A percentile compares a stretch with the other conserved stretches of the same genome.
phyloP scores from a whole-genome alignment of 2,329 filamentous ascomycete genomes.

The Aspergillus sp. region DNA sequence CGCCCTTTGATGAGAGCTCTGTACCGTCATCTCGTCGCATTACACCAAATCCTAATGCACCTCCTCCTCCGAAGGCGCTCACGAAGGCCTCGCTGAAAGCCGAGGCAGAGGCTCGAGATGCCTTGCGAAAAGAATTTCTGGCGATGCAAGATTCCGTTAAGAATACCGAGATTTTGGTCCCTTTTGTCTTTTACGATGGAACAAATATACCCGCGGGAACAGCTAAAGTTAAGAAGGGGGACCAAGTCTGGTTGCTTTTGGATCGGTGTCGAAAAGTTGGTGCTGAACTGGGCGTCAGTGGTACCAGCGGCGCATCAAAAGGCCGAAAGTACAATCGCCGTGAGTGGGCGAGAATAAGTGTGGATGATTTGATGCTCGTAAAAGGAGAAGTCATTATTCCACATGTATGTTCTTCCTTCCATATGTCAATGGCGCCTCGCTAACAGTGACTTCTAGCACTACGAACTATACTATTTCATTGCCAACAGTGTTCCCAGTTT shows the following conservation, averaged over 20 bases:
- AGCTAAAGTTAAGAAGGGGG: slow-evolving; percentile 88
- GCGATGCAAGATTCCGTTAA: slow-evolving; percentile 82
- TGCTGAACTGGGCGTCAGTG: slow-evolving; percentile 74
- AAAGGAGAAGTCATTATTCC: slow-evolving; percentile 88
- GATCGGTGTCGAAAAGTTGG: slow-evolving; percentile 90
- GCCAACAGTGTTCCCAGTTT: slow-evolving; percentile 70
- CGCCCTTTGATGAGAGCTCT: slow-evolving; percentile 33
- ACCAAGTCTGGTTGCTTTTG: slow-evolving; percentile 87
- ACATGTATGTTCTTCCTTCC: slow-evolving; percentile 64
- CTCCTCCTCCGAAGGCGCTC: slow-evolving; percentile 66
- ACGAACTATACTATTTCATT: slow-evolving; percentile 96
- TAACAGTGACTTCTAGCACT: slow-evolving; percentile 63
- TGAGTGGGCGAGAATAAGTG: slow-evolving; percentile 89
- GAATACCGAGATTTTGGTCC: slow-evolving; percentile 82
- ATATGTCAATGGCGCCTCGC: neutral
- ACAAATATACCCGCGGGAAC: slow-evolving; percentile 82
- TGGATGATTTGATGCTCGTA: slow-evolving; percentile 94
- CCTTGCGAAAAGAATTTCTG: slow-evolving; percentile 76
- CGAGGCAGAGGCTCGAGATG: slow-evolving; percentile 75
- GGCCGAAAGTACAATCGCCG: slow-evolving; percentile 61
- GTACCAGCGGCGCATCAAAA: slow-evolving; percentile 48
- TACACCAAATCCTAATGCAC: slow-evolving; percentile 46
- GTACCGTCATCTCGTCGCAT: slow-evolving; percentile 33
- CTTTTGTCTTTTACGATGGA: slow-evolving; percentile 96
- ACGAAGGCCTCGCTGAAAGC: slow-evolving; percentile 75